Evolutionary conservation across 2,329 filamentous ascomycete species (phyloP).

Genomic region (Lasiodiplodia theobromae): DNA sequence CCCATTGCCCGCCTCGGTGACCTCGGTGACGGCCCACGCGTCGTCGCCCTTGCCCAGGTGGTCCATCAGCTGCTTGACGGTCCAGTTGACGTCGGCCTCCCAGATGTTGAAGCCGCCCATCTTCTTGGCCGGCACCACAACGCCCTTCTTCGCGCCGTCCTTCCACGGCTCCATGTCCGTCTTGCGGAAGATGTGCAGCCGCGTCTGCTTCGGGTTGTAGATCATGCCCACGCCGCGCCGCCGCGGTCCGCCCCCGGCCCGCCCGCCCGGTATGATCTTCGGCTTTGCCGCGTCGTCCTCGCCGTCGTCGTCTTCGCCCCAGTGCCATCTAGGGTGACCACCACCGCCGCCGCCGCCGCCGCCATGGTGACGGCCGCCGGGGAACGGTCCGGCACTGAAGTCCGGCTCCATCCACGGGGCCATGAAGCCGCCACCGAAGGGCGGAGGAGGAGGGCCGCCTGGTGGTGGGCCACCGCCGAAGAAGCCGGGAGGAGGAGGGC

Average conservation of each 20-base stretch:
- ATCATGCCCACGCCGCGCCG: slow-evolving; percentile 16
- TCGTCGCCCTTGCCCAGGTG: slow-evolving; percentile 25
- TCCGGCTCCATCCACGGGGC: background rate
- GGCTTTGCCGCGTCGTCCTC: background rate
- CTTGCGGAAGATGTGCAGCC: slow-evolving; percentile 25
- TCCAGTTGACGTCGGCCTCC: slow-evolving; percentile 24
- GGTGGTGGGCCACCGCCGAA: background rate
- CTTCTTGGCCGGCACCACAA: background rate
- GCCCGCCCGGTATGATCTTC: background rate
- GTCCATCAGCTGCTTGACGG: slow-evolving; percentile 27
- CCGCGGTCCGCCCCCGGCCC: too few species aligned
- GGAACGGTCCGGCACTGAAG: background rate
- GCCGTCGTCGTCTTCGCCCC: background rate
- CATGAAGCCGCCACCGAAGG: background rate
- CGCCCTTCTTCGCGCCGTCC: background rate
- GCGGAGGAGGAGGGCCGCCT: background rate
- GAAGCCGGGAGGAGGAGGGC: background rate
- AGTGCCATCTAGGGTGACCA: background rate
- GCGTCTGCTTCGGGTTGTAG: slow-evolving; percentile 14
- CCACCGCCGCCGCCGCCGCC: background rate
- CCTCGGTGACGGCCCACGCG: slow-evolving; percentile 30
- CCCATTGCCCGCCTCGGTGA: slow-evolving; percentile 29
- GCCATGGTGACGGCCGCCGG: background rate
- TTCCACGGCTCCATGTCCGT: slow-evolving; percentile 20
- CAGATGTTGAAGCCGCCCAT: slow-evolving; percentile 18